Evolutionary conservation across 129 eudicot species (phyloP), one percentile per base, ranked within the genome.

Genomic region (Pittosporum tobira): DNA sequence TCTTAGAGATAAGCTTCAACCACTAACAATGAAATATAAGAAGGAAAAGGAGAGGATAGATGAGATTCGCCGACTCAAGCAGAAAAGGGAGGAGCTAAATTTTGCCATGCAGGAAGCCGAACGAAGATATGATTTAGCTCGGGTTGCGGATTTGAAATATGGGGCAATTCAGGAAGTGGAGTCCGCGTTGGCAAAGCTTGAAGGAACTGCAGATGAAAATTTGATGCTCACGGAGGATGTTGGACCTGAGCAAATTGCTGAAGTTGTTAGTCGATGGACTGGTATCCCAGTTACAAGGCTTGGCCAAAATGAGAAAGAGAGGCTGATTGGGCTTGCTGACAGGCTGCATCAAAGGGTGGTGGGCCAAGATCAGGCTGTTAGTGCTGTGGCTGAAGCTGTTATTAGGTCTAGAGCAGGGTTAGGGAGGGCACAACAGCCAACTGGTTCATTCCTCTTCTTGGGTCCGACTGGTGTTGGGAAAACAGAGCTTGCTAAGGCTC

Each of bases 381-480:
- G 70, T 10, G 96, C 99, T 25, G 99, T 91, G 43, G 90, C 94
- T 1, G 99, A 91, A 59, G 99, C 99, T 37, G 96, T 91, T 24
- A 58, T 87, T 71, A 81, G 99, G 66, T 83, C 96, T 0, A 72
- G 99, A 42, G 99, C 99, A 18, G 96, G 99, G 12, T 66, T 90
- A 22, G 97, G 94, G n/a, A 71, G 95, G 72, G 84, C 95, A 6
- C 97, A 82, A 6, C 96, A 91, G 61, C 99, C 99, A 4, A 91
- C 96, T 2, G 96, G 99, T 45, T 91, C 99, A 21, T 91, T 91
- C 80, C 79, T 91, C 24, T 91, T 91, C 68, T 57, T 91, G 80
- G 99, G 99, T 43, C 99, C 99, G 6, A 91, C 98, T 0, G 96
- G 98, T 61, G 98, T 91, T 21, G 96, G 98, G 12, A 91, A 91